Base-by-base conservation (phyloP, 176 grass and related monocot genomes). In the Avena eriantha region DNA sequence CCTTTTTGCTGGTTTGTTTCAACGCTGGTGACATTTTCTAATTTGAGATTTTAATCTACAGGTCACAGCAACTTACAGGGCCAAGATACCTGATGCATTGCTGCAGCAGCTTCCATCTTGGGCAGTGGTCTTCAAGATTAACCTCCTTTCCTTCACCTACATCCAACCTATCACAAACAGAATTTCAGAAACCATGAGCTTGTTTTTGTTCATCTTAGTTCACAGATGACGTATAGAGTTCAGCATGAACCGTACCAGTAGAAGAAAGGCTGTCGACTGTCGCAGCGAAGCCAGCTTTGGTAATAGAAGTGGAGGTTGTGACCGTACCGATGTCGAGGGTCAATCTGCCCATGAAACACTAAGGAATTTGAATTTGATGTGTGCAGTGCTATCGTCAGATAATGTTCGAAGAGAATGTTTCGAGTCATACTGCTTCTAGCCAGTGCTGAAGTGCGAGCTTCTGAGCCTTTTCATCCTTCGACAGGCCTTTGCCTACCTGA, bases 81-180 rank as follows among this genome's bases (percentile, higher is more conserved):
- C 94, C 94, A 80, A 98, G 92, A 88, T 98, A 98, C 89, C 93
- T 99, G 90, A 99, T 99, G 92, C 97, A 99, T 71, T 99, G 94
- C 41, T 91, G 79, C 80, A 88, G 87, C 73, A 96, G 68, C 82
- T 93, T 91, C 83, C 84, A 96, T 61, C 97, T 86, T 53, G 90
- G 63, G 80, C 97, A 99, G 10, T 90, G 77, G 7, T 94, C 77
- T 6, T 94, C 89, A 61, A 98, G 58, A 77, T 63, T 91, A 70
- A 94, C 77, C 24, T 96, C 97, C 70, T 94, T 99, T 51, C 97
- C 97, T 63, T 98, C 92, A 81, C 97, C 97, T 23, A 96, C 83
- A 93, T 98, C 97, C 85, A 98, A 78, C 97, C 93, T 98, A 81
- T 71, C 33, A 67, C 22, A 88, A 69, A 35, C 14, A 4, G 48